A percentile compares a stretch with the other conserved stretches of the same genome.
Conservation (phyloP, 352 stramenopile genomes). For the Pythium coloratum region DNA sequence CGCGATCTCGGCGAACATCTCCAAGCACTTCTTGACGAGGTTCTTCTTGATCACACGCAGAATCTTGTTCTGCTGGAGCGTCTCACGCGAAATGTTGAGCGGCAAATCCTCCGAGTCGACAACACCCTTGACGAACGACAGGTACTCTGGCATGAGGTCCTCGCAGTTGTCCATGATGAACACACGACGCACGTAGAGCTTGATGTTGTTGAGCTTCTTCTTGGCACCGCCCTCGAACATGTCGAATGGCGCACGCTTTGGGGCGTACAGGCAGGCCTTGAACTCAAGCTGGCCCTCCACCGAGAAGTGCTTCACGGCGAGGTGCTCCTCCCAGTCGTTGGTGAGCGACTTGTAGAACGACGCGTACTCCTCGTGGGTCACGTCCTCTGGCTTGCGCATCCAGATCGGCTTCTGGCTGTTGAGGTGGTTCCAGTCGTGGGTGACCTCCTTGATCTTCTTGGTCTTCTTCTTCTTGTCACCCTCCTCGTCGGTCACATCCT, state of each 20-base stretch:
- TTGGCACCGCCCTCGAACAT: slow-evolving; percentile 99
- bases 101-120: slow-evolving; percentile 99
- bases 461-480: slow-evolving; percentile 99
- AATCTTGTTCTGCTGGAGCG: slow-evolving; percentile 99
- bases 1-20: slow-evolving; percentile 99
- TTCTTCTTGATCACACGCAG: slow-evolving; percentile 99
- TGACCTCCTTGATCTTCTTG: slow-evolving; percentile 97
- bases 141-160: slow-evolving; percentile 99
- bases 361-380: slow-evolving; percentile 99
- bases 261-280: slow-evolving; percentile 97
- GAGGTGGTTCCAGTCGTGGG: slow-evolving; percentile 98
- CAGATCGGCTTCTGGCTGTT: slow-evolving; percentile 99
- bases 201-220: slow-evolving; percentile 99
- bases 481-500: slow-evolving; percentile 96
- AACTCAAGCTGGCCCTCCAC: slow-evolving; percentile 99
- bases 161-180: slow-evolving; percentile 99
- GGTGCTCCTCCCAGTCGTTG: slow-evolving; percentile 99
- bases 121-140: slow-evolving; percentile 99
- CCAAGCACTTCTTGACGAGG: slow-evolving; percentile 98
- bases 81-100: slow-evolving; percentile 99
- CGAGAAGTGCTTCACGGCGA: slow-evolving; percentile 98
- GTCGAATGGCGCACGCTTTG: slow-evolving; percentile 99
- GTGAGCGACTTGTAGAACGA: slow-evolving; percentile 99
- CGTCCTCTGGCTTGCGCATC: slow-evolving; percentile 99
- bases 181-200: slow-evolving; percentile 99